Evolutionary conservation across 345 rosid species (phyloP).

Genomic region (Ailanthus altissimus): DNA sequence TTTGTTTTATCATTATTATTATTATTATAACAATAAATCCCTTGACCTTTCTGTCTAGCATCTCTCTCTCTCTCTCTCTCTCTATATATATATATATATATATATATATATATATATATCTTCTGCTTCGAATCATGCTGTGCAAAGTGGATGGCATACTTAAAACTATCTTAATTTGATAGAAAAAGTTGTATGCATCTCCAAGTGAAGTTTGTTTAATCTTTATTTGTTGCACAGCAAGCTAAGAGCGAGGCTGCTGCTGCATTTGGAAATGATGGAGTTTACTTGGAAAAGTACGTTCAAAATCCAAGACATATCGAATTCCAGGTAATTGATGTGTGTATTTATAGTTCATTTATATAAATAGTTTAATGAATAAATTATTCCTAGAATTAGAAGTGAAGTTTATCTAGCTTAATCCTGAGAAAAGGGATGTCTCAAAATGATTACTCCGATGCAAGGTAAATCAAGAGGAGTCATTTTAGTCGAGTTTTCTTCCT

Average conservation of each 20-base stretch:
- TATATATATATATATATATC: neutral
- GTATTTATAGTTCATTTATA: neutral
- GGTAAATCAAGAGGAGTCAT: too few relatives aligned
- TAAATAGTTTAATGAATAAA: neutral
- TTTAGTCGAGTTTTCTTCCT: neutral
- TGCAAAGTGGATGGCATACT: neutral
- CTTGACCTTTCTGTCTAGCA: too few relatives aligned
- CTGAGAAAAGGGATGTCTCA: neutral
- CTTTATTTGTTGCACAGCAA: conserved; percentile 56
- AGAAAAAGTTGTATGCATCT: neutral
- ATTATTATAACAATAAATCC: too few relatives aligned
- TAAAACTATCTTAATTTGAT: neutral
- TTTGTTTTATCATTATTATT: neutral
- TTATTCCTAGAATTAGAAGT: neutral
- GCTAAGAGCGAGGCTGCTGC: conserved; percentile 99
- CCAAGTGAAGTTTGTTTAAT: conserved; percentile 21
- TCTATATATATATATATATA: neutral
- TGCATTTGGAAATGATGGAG: conserved; percentile 98
- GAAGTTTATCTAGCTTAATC: neutral
- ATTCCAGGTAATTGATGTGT: conserved; percentile 69
- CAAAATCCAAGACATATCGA: conserved; percentile 97
- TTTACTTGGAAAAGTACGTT: conserved; percentile 89
- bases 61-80: too few relatives aligned
- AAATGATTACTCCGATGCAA: neutral
- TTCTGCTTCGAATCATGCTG: neutral